A percentile compares a stretch with the other conserved stretches of the same genome.
phyloP scores from a whole-genome alignment of 129 eudicot genomes.

The Calendula officinalis region DNA sequence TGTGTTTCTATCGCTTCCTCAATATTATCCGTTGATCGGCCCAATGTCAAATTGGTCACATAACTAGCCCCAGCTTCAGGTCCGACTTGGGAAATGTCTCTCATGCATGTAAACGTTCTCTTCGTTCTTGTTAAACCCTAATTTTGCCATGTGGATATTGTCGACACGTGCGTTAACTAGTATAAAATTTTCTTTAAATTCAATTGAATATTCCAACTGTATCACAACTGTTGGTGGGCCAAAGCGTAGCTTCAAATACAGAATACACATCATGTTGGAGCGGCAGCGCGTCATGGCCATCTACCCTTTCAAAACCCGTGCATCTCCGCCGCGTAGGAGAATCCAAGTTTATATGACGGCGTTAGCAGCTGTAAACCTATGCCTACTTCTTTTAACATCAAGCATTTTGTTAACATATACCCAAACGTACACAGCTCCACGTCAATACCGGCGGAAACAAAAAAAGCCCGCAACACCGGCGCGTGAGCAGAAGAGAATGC shows the following conservation, averaged over 20 bases:
- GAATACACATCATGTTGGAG: neutral
- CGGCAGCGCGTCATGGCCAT: slow-evolving; percentile 48
- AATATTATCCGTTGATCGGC: slow-evolving; percentile 57
- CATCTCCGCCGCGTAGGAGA: slow-evolving; percentile 73
- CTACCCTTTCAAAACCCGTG: slow-evolving; percentile 77
- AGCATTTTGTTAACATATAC: slow-evolving; percentile 80
- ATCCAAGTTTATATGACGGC: slow-evolving; percentile 48
- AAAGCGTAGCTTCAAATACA: slow-evolving; percentile 54
- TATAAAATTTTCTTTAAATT: slow-evolving; percentile 42
- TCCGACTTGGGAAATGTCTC: slow-evolving; percentile 73
- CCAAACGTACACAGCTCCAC: slow-evolving; percentile 83
- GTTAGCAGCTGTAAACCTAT: slow-evolving; percentile 56
- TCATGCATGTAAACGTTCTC: slow-evolving; percentile 43
- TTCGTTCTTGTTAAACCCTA: slow-evolving; percentile 56
- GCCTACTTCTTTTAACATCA: slow-evolving; percentile 60
- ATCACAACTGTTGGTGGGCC: slow-evolving; percentile 86
- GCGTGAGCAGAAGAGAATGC: slow-evolving; percentile 43
- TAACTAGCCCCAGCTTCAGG: slow-evolving; percentile 81
- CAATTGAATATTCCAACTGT: slow-evolving; percentile 73
- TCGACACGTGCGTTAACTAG: slow-evolving; percentile 73
- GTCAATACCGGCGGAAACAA: slow-evolving; percentile 60
- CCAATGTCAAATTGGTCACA: slow-evolving; percentile 62
- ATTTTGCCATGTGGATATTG: slow-evolving; percentile 66
- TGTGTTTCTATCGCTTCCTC: slow-evolving; percentile 64
- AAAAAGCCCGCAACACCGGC: slow-evolving; percentile 59